Evolutionary conservation across 176 grass and related monocot genomes (phyloP), one percentile per base, ranked within the genome.

Genomic region (Saccharum officinarum): DNA sequence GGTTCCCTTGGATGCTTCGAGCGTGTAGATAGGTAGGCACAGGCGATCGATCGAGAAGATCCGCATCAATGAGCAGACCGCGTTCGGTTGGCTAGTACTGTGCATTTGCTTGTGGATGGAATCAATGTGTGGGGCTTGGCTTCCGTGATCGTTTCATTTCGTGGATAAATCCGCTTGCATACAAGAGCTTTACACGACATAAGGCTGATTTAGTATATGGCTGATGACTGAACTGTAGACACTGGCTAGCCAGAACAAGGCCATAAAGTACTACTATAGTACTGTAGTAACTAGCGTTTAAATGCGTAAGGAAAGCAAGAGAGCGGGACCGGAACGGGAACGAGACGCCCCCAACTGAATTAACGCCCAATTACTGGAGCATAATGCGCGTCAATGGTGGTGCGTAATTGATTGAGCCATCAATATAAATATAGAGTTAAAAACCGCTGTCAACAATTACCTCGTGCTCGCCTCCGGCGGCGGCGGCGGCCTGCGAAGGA

Each of bases 1-100:
- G 52, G 52, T 57, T 57, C 71, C 70, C 50, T 75, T 75, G 78
- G 77, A 82, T 82, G 30, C 85, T 69, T 31, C 69, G 39, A 42
- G 12, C 12, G 1, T 15, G 17, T 55, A 37, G 46, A 67, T 73
- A 77, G n/a, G 1, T 31, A 31, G 13, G 45, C 16, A 77, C 65
- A 69, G 54, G 18, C 16, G 49, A 52, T 52, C 64, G 69, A 31
- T 76, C 1, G 33, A 34, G 15, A 67, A 78, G 41, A 47, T 85
- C 15, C 4, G 60, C 60, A 66, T 31, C 42, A 79, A 79, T 79
- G 59, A 85, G 83, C 34, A 37, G 33, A 33, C 4, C 71, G 33
- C 11, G 39, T 38, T 9, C 42, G 6, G 57, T 37, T 64, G 20
- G 33, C 17, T 37, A 1, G 33, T 9, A 79, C 77, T 18, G 57